Conservation (phyloP, 2,329 filamentous ascomycete genomes). For the Rhinocladiella mackenziei region DNA sequence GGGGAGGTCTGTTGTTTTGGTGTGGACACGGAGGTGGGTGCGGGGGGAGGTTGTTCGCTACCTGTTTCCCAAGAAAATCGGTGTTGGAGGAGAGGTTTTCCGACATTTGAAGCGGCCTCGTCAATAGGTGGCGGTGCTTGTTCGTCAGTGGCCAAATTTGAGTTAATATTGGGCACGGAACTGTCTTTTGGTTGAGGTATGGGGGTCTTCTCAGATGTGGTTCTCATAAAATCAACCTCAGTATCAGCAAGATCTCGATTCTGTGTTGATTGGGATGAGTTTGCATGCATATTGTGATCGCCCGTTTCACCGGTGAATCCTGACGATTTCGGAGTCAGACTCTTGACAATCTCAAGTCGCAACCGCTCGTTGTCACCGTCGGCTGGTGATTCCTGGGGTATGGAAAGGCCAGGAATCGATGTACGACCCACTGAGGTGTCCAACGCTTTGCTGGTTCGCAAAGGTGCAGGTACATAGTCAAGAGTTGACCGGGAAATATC, state of each 20-base stretch:
- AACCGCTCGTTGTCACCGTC: conserved; percentile 44
- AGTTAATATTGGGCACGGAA: neutral
- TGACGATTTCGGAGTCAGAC: conserved; percentile 37
- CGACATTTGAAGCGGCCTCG: conserved; percentile 1
- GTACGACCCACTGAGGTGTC: conserved; percentile 29
- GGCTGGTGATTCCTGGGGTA: conserved; percentile 36
- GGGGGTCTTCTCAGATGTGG: neutral
- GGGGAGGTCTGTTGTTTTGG: conserved; percentile 16
- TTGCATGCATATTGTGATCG: neutral
- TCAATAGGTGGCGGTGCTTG: conserved; percentile 1
- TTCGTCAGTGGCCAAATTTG: neutral
- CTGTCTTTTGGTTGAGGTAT: neutral
- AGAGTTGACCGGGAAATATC: conserved; percentile 15
- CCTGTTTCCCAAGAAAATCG: conserved; percentile 45
- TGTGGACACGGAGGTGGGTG: conserved; percentile 7
- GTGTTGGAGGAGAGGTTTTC: conserved; percentile 32
- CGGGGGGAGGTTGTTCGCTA: conserved; percentile 11
- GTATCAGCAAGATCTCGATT: neutral
- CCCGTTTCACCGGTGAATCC: conserved; percentile 9
- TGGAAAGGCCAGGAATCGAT: conserved; percentile 34
- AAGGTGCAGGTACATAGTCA: conserved; percentile 29
- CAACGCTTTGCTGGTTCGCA: conserved; percentile 21
- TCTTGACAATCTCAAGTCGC: conserved; percentile 47
- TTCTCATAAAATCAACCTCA: neutral
- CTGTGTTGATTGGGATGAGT: neutral